These are phyloP conservation scores for Xylariaceae sp. DNA, from an alignment of 2,329 filamentous ascomycete species.

Conservation along the genomic window DNA sequence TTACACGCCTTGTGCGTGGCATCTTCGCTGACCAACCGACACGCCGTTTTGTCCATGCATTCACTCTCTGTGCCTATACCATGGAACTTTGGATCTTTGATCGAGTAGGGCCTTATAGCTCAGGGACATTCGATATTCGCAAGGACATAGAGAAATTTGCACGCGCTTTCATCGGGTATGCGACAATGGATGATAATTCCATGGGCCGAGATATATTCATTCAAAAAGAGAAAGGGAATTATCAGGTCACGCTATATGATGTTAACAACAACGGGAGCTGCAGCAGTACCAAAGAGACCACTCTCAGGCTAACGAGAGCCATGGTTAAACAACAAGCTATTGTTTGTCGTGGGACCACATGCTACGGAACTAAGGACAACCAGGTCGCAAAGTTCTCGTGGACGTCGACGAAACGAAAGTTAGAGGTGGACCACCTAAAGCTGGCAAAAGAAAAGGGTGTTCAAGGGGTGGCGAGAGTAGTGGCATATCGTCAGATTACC, in stretches of 20 bases:
- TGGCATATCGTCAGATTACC: constrained; percentile 10
- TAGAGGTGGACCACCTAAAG: constrained; percentile 10
- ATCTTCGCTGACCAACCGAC: constrained; percentile 11
- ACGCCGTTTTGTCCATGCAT: constrained; percentile 15
- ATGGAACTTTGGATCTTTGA: constrained; percentile 16
- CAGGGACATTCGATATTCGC: constrained; percentile 5
- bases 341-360: constrained; percentile 1
- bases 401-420: constrained; percentile 2
- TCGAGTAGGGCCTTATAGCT: constrained; percentile 5
- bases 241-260: not conserved
- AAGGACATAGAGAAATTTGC: constrained; percentile 5
- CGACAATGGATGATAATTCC: constrained; percentile 3
- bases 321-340: too few relatives aligned
- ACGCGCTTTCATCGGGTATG: constrained; percentile 8
- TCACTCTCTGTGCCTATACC: constrained; percentile 2
- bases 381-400: constrained; percentile 11
- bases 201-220: constrained; percentile 8
- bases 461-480: constrained; percentile 3
- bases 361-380: constrained; percentile 6
- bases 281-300: not conserved
- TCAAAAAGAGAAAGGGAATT: not conserved
- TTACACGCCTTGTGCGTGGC: constrained; percentile 1
- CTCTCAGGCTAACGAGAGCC: too few relatives aligned
- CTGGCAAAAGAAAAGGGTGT: constrained; percentile 1
- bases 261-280: not conserved